Evolutionary conservation across 768 basidiomycete genomes (phyloP).

Genomic region (Hypsizygus marmoreus): DNA sequence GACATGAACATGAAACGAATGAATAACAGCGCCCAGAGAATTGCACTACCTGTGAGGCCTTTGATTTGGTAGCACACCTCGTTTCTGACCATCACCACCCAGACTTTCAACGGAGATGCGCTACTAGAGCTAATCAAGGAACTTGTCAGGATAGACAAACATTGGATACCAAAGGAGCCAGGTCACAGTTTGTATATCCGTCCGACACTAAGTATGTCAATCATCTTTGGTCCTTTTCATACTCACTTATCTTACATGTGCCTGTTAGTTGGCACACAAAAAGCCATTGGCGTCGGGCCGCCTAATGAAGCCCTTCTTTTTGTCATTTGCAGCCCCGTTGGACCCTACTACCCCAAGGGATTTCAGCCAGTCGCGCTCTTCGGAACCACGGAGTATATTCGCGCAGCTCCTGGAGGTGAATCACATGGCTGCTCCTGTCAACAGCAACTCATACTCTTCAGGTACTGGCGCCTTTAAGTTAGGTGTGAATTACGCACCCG

Average conservation of each 20-base stretch:
- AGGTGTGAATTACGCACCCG: slow-evolving; percentile 87
- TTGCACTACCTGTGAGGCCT: slow-evolving; percentile 69
- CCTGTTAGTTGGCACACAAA: slow-evolving; percentile 71
- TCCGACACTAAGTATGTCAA: slow-evolving; percentile 59
- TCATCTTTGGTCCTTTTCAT: neutral
- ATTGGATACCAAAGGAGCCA: slow-evolving; percentile 89
- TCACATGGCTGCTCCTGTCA: neutral
- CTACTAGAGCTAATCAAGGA: slow-evolving; percentile 82
- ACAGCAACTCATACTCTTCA: slow-evolving; percentile 20
- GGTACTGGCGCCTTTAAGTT: slow-evolving; percentile 89
- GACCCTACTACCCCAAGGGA: slow-evolving; percentile 83
- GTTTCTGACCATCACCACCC: slow-evolving; percentile 2
- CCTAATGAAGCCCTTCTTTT: slow-evolving; percentile 84
- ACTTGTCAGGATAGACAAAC: slow-evolving; percentile 78
- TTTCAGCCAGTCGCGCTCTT: slow-evolving; percentile 92
- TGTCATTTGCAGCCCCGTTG: slow-evolving; percentile 81
- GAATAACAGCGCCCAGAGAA: slow-evolving; percentile 79
- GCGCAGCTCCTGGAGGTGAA: slow-evolving; percentile 83
- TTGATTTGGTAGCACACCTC: neutral
- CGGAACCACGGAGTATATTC: slow-evolving; percentile 81
- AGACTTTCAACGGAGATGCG: slow-evolving; percentile 80
- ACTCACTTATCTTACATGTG: slow-evolving; percentile 1
- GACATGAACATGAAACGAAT: slow-evolving; percentile 98
- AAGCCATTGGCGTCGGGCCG: slow-evolving; percentile 68
- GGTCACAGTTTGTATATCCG: slow-evolving; percentile 94